These are phyloP conservation scores for Neonectria neomacrospora DNA, from an alignment of 2,329 filamentous ascomycete genomes.

Conservation along the genomic window DNA sequence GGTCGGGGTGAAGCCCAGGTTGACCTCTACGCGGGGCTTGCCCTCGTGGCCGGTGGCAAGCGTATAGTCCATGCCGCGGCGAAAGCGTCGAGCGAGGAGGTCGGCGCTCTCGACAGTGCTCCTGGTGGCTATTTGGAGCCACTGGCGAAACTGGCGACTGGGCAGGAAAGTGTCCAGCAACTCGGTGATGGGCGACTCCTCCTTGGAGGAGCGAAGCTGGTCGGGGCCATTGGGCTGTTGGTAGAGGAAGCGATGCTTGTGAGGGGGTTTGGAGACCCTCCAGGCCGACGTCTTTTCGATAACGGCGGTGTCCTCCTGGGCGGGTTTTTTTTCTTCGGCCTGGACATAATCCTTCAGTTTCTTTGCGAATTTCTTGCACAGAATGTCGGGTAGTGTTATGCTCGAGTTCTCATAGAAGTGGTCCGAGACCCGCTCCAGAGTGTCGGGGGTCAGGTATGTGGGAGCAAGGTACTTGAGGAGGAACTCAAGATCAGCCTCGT, in stretches of 20 bases:
- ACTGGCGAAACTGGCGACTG: constrained; percentile 86
- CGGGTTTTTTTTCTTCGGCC: constrained; percentile 65
- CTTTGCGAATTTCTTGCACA: constrained; percentile 80
- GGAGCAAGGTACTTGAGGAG: constrained; percentile 90
- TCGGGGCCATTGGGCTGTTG: constrained; percentile 65
- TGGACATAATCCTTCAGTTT: constrained; percentile 78
- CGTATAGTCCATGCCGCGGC: constrained; percentile 89
- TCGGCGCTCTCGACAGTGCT: constrained; percentile 79
- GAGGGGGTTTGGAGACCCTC: constrained; percentile 85
- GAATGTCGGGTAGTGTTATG: constrained; percentile 81
- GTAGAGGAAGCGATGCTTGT: constrained; percentile 95
- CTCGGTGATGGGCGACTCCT: constrained; percentile 74
- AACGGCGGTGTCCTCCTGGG: constrained; percentile 60
- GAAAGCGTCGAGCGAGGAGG: constrained; percentile 86
- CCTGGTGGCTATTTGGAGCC: constrained; percentile 86
- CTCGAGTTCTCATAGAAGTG: constrained; percentile 86
- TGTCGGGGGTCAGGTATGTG: constrained; percentile 91
- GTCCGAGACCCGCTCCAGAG: constrained; percentile 81
- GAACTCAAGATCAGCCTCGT: constrained; percentile 86
- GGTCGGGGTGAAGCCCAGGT: constrained; percentile 86
- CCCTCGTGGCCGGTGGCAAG: constrained; percentile 86
- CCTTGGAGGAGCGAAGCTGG: constrained; percentile 50
- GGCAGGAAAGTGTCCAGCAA: constrained; percentile 86
- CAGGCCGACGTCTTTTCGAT: constrained; percentile 71
- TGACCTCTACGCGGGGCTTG: constrained; percentile 85